A percentile compares a stretch with the other conserved stretches of the same genome.
Evolutionary conservation across 2,329 filamentous ascomycete species (phyloP).

Genomic region (Juglanconis juglandina): DNA sequence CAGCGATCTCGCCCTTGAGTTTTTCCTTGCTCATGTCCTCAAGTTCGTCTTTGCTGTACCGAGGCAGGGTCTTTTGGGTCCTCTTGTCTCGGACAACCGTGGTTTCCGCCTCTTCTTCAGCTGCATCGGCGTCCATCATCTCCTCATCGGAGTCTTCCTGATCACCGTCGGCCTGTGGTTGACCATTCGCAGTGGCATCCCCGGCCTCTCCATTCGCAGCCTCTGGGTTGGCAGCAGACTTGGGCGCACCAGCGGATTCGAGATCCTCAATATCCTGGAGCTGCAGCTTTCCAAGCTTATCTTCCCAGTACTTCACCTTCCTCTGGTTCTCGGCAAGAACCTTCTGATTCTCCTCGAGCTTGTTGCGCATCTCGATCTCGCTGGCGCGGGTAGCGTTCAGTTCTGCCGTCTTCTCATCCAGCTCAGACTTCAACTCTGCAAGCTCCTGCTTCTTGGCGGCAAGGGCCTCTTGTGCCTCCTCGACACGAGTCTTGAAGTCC

Average conservation of each 20-base stretch:
- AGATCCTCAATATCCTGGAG: conserved; percentile 79
- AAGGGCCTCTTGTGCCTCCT: conserved; percentile 77
- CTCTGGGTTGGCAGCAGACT: conserved; percentile 27
- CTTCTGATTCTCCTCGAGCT: conserved; percentile 95
- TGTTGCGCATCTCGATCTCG: conserved; percentile 98
- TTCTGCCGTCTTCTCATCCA: conserved; percentile 81
- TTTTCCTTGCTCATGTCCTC: conserved; percentile 62
- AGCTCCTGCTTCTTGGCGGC: conserved; percentile 78
- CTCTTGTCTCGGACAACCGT: conserved; percentile 25
- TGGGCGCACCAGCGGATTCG: conserved; percentile 35
- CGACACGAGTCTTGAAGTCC: conserved; percentile 67
- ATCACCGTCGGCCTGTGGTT: conserved; percentile 24
- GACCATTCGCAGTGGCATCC: conserved; percentile 21
- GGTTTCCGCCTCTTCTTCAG: conserved; percentile 24
- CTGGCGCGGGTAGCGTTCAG: conserved; percentile 83
- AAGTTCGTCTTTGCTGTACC: conserved; percentile 71
- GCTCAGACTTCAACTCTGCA: conserved; percentile 71
- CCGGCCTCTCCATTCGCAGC: conserved; percentile 26
- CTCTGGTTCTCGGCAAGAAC: conserved; percentile 81
- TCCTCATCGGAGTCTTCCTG: conserved; percentile 25
- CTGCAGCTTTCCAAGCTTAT: conserved; percentile 79
- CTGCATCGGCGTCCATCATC: conserved; percentile 25
- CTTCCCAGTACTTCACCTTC: conserved; percentile 78
- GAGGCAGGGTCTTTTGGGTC: conserved; percentile 62
- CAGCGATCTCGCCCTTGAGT: conserved; percentile 60